These are phyloP conservation scores for barrel medic (Medicago truncatula) DNA, from an alignment of 306 rosid species.

Conservation along the genomic window DNA sequence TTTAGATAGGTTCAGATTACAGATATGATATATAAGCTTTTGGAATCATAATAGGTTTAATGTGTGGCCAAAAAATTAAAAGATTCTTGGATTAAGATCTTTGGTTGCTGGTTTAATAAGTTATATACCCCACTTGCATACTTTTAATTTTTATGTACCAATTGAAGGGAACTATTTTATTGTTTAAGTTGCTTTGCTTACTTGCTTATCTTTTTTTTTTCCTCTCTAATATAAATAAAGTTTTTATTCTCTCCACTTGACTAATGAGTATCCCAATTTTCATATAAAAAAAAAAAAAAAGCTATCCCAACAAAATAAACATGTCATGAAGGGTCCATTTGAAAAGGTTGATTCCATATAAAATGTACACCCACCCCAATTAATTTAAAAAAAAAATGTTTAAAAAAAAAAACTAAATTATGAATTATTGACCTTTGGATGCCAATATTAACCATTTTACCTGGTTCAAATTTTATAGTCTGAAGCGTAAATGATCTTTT, in stretches of 20 bases:
- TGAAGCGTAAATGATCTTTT: no score
- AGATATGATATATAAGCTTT: constrained; percentile 2
- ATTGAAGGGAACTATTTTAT: neutral
- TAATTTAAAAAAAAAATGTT: neutral
- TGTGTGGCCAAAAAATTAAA: constrained; percentile 7
- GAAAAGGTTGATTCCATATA: neutral
- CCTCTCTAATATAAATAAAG: constrained; percentile 17
- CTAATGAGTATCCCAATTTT: neutral
- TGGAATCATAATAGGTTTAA: neutral
- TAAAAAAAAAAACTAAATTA: neutral
- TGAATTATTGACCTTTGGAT: neutral
- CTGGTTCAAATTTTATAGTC: no score
- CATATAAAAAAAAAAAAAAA: neutral
- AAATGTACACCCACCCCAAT: neutral
- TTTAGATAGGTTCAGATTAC: constrained; percentile 8
- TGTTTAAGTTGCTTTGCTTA: constrained; percentile 8
- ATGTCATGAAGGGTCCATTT: neutral
- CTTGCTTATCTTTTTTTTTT: neutral
- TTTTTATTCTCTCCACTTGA: constrained; percentile 1
- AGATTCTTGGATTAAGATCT: neutral
- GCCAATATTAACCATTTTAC: neutral
- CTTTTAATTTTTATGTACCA: constrained; percentile 9
- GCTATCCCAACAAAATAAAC: neutral
- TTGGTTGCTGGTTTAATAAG: constrained; percentile 25
- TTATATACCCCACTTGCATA: constrained; percentile 43